phyloP scores from a whole-genome alignment of 768 basidiomycete genomes.

The Mycena pura region DNA sequence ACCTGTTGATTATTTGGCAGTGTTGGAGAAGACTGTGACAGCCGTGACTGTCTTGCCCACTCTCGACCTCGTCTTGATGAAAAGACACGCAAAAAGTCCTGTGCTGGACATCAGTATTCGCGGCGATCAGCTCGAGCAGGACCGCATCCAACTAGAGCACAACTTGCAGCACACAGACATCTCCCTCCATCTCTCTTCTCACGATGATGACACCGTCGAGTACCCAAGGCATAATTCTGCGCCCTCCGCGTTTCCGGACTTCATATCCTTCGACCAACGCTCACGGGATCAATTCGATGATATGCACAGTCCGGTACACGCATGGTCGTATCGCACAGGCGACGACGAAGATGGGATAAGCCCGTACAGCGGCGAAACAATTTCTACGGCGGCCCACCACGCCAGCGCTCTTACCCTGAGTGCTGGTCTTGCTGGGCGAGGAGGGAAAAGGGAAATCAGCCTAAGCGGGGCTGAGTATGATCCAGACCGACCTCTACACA shows the following conservation, averaged over 20 bases:
- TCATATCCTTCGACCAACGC: conserved; percentile 65
- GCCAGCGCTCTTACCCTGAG: conserved; percentile 87
- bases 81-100: conserved; percentile 42
- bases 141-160: conserved; percentile 80
- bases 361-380: conserved; percentile 71
- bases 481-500: conserved; percentile 78
- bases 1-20: background rate
- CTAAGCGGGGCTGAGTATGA: conserved; percentile 85
- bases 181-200: conserved; percentile 72
- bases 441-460: conserved; percentile 57
- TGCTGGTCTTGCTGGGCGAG: conserved; percentile 73
- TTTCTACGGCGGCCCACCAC: conserved; percentile 90
- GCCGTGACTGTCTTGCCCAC: background rate
- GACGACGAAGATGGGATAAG: conserved; percentile 72
- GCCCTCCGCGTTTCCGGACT: conserved; percentile 62
- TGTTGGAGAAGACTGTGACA: background rate
- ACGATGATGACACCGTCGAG: conserved; percentile 61
- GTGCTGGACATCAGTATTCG: conserved; percentile 58
- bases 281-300: conserved; percentile 65
- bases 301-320: conserved; percentile 53
- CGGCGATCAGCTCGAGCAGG: conserved; percentile 76
- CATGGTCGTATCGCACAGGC: conserved; percentile 62
- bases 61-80: conserved; percentile 35
- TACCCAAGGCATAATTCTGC: conserved; percentile 73
- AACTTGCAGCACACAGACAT: conserved; percentile 77